Conservation (phyloP, 2,329 filamentous ascomycete species). For the Alternaria solani region DNA sequence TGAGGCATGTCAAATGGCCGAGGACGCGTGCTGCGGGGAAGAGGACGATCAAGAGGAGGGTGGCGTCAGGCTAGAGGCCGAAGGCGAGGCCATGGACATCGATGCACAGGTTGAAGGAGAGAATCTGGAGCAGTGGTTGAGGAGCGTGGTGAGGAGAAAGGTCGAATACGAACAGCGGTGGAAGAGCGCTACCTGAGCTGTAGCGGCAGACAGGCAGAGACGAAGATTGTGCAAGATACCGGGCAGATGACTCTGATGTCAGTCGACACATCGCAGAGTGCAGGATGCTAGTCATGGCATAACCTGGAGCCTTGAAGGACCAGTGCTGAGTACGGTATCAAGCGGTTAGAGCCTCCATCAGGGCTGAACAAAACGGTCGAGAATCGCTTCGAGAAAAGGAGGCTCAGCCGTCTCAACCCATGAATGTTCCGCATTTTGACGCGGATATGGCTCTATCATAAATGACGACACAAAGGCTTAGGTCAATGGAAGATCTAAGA, state of each 20-base stretch:
- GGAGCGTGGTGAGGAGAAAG: constrained; percentile 51
- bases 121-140: constrained; percentile 51
- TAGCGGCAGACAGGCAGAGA: background rate
- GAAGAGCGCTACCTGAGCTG: constrained; percentile 48
- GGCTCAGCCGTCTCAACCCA: background rate
- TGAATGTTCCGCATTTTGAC: background rate
- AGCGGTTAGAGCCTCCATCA: background rate
- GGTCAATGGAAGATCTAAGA: background rate
- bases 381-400: background rate
- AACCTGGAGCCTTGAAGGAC: background rate
- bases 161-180: constrained; percentile 53
- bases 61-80: constrained; percentile 38
- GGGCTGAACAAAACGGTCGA: background rate
- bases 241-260: background rate
- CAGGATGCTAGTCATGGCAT: background rate
- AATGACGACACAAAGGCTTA: background rate
- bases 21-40: constrained; percentile 68
- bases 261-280: background rate
- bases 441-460: background rate
- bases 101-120: constrained; percentile 41
- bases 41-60: constrained; percentile 52
- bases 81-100: constrained; percentile 50
- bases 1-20: constrained; percentile 69
- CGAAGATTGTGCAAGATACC: background rate
- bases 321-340: background rate